Evolutionary conservation across 2,329 filamentous ascomycete genomes (phyloP), one percentile per base, ranked within the genome.

Genomic region (Alternaria tenuissima): DNA sequence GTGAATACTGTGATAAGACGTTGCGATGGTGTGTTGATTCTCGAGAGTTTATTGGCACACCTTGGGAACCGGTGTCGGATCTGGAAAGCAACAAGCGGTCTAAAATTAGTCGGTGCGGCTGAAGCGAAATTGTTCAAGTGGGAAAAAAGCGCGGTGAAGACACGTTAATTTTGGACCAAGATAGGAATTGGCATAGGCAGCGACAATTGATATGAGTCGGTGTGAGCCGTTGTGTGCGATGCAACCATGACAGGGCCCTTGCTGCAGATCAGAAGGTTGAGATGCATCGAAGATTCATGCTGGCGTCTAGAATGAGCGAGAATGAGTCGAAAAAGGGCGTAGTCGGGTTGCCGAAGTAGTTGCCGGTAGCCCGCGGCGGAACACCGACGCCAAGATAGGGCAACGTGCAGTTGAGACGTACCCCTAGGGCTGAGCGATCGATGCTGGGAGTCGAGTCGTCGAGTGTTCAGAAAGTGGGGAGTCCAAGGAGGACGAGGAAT

Each of bases 241-340:
- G 30, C 30, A 32, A 12, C 30, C 30, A 12, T 12, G 11, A 32
- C 30, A 32, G 11, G 30, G 12, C 46, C 44, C 36, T 51, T 22
- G 30, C 38, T 20, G 28, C 52, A 38, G 52, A 56, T 18, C 38
- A 20, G 43, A 11, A 30, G n/a, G 22, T 51, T 43, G 36, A 48
- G 30, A 24, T 48, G 46, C 28, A 36, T 22, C 12, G 20, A 46
- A 44, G 52, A 54, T 20, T 54, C 52, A 34, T 54, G 52, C 7
- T 26, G 20, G 38, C 43, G 47, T 55, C 54, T 36, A 30, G 53
- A 26, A 51, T 61, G 59, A 55, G 55, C 39, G 28, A 30, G 22
- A 5, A 58, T 61, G 59, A 61, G 59, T 58, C 55, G 49, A 46
- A 16, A 28, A 42, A 49, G 39, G 39, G 42, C 41, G 28, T 14